These are phyloP conservation scores for Hypoxylon sp. DNA, from an alignment of 2,329 filamentous ascomycete genomes.

Conservation along the genomic window DNA sequence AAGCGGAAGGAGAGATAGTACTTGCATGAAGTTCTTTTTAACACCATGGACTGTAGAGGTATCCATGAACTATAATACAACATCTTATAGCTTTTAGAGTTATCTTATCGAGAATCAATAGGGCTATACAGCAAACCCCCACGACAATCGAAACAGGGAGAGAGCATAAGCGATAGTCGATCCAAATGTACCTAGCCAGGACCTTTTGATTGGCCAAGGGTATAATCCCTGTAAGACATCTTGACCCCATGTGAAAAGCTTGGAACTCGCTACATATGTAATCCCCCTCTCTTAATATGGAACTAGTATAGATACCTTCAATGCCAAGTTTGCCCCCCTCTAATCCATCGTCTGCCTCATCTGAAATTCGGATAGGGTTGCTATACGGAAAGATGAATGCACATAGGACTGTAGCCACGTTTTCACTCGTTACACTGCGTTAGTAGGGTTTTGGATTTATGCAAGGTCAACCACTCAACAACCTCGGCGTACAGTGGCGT, in stretches of 20 bases:
- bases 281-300: background rate
- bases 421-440: conserved; percentile 5
- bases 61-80: background rate
- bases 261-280: background rate
- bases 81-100: conserved; percentile 12
- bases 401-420: background rate
- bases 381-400: background rate
- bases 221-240: background rate
- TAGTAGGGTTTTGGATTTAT: background rate
- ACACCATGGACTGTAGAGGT: background rate
- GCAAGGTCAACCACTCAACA: background rate
- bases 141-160: background rate
- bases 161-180: conserved; percentile 10
- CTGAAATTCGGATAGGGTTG: background rate
- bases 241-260: conserved; percentile 2
- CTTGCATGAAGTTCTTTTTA: background rate
- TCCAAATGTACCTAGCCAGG: conserved; percentile 7
- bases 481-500: background rate
- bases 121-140: background rate
- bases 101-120: conserved; percentile 7
- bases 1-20: background rate
- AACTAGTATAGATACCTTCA: background rate
- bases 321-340: background rate
- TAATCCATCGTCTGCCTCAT: background rate
- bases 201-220: background rate